These are phyloP conservation scores for Chlorella sp. DNA, from an alignment of 139 green algal genomes.

Conservation along the genomic window DNA sequence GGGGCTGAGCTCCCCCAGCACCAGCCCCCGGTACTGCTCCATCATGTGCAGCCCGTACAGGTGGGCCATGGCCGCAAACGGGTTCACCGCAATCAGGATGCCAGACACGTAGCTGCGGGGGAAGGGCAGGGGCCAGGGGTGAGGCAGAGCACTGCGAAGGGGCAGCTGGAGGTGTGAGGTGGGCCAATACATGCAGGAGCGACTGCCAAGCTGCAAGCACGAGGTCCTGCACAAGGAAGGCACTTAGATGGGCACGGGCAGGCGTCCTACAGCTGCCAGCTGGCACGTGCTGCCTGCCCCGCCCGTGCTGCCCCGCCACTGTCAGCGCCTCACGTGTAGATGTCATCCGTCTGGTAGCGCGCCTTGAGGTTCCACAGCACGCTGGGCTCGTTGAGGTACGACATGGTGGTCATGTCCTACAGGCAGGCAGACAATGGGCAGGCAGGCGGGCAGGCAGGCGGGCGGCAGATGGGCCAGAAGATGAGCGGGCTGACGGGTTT, in stretches of 20 bases:
- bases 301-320: not conserved
- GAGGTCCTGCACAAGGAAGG: no score
- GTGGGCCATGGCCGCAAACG: conserved; percentile 84
- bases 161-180: no score
- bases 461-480: not conserved
- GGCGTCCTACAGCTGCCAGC: not conserved
- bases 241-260: not conserved
- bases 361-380: conserved; percentile 91
- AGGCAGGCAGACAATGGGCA: not conserved
- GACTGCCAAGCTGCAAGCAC: not conserved
- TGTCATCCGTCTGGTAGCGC: conserved; percentile 88
- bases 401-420: conserved; percentile 98
- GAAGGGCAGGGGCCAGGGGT: not conserved
- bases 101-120: conserved; percentile 76
- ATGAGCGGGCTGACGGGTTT: not conserved
- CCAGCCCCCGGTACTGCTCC: conserved; percentile 86
- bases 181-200: no score
- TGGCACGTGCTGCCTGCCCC: not conserved
- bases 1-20: conserved; percentile 91
- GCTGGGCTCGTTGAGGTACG: conserved; percentile 97
- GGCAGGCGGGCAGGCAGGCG: no score
- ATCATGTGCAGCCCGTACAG: conserved; percentile 95
- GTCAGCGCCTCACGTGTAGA: conserved; percentile 80
- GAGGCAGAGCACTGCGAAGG: not conserved
- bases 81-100: conserved; percentile 96